Evolutionary conservation across 371 early-diverging fungal genomes (phyloP), one percentile per base, ranked within the genome.

Genomic region (Mucor racemosus): DNA sequence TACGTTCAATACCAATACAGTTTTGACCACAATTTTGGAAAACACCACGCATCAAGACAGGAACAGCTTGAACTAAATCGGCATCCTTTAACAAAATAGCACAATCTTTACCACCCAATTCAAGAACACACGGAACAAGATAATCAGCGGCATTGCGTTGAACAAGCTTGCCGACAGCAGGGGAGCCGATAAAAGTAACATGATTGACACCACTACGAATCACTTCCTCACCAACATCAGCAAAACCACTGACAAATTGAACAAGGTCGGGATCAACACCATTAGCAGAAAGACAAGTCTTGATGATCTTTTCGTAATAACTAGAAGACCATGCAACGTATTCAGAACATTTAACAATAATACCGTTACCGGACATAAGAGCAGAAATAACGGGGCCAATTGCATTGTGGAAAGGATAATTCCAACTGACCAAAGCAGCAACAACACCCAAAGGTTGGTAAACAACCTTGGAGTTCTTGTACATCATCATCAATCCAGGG

Each of bases 41-140:
- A 4, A 86, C 87, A 58, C 91, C 90, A 66, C 94, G 90, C 91
- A 94, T 88, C 67, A 90, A 69, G 7, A 91, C 84, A 7, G 91
- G 90, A 36, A 90, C 73, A 42, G 88, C 85, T 50, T 92, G 90
- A 14, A 67, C 60, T 63, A 92, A 71, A 73, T 93, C 90, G 6
- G 89, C 84, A 73, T 95, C 94, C 66, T 85, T 86, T 63, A 91
- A 84, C 38, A 94, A 78, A 58, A 95, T 86, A 35, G 91, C 92
- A 57, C 88, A 87, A 80, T 94, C 94, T 76, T 95, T 95, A 61
- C 97, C 97, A 58, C 97, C 97, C 42, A 97, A 82, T 79, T 97
- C 97, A 11, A 97, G 86, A 17, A 93, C 83, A 62, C 93, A 92
- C 0, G 95, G 96, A 5, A 93, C 93, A 62, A 97, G 80, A 21